phyloP scores from a whole-genome alignment of 805 yeast species.

The Isabelozyma pseudorhagii region DNA sequence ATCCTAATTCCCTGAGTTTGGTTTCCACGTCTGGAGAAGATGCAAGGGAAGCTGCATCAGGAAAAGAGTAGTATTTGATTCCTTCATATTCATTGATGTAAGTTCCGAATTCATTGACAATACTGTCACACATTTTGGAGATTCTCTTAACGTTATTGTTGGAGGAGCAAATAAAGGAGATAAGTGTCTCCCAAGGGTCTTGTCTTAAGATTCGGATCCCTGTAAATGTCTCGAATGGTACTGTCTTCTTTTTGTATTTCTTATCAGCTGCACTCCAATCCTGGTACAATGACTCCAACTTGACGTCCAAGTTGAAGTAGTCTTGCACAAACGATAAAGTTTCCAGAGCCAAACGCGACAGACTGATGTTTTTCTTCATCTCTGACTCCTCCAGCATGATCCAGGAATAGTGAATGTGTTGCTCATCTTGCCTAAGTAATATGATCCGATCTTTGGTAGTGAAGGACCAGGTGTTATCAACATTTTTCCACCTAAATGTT shows the following conservation, averaged over 20 bases:
- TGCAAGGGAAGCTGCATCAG: slow-evolving; percentile 54
- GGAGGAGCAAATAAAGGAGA: slow-evolving; percentile 92
- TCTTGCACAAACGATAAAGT: slow-evolving; percentile 49
- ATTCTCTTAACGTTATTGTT: slow-evolving; percentile 93
- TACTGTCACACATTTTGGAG: slow-evolving; percentile 82
- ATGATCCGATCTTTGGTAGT: slow-evolving; percentile 58
- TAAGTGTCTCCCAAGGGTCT: slow-evolving; percentile 94
- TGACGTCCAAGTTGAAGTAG: slow-evolving; percentile 67
- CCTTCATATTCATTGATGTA: slow-evolving; percentile 53
- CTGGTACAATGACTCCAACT: slow-evolving; percentile 49
- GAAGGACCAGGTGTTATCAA: slow-evolving; percentile 64
- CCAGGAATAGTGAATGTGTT: slow-evolving; percentile 48
- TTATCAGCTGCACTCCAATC: slow-evolving; percentile 61
- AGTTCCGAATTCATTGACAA: slow-evolving; percentile 69
- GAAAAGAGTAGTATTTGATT: slow-evolving; percentile 66
- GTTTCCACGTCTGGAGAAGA: slow-evolving; percentile 32
- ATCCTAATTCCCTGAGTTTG: slow-evolving; percentile 51
- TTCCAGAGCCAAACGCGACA: slow-evolving; percentile 10
- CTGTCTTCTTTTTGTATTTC: slow-evolving; percentile 35
- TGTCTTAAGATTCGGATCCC: slow-evolving; percentile 88
- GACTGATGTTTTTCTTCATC: slow-evolving; percentile 1
- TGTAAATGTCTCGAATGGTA: slow-evolving; percentile 39
- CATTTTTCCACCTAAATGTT: slow-evolving; percentile 75
- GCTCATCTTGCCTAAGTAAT: slow-evolving; percentile 58
- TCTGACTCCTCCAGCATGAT: slow-evolving; percentile 18